Evolutionary conservation across 1,139 yeast genomes (phyloP), one percentile per base, ranked within the genome.

Genomic region (Geotrichum candidum): DNA sequence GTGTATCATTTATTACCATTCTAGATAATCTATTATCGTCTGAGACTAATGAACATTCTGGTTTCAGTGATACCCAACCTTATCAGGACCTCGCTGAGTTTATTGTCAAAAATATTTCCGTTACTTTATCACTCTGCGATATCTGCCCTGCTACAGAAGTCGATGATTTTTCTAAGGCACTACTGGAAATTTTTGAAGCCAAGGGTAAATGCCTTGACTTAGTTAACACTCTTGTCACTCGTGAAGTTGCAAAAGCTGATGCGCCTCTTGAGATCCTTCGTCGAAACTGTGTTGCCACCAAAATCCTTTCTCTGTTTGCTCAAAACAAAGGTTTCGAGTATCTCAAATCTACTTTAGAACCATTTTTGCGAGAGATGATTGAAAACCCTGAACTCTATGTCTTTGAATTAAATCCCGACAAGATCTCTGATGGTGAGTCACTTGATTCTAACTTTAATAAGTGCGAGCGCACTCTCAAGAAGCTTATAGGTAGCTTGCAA

Each of bases 201-300:
- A 78, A 84, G 51, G 77, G 79, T 54, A 80, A 80, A 41, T 78
- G 85, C 53, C 83, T 88, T 66, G 75, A 78, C n/a, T 74, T 89
- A 38, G 85, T 90, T 55, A 75, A 81, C 7, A 80, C 82, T 6
- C 76, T 89, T 58, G 78, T 90, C 27, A 76, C 76, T 29, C 84
- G 83, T 63, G 97, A 90, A 70, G 85, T 90, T 38, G 73, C 77
- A 54, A 78, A 76, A 46, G 85, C 88, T 0, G 76, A 82, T 0
- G 81, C 88, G 63, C 83, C 90, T 18, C 82, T 88, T 46, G 96
- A 89, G 69, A 82, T 90, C 45, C 79, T 90, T 67, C 80, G 97
- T 69, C 81, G 96, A 63, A 90, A 90, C 72, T 87, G 95, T 60
- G 88, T 90, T 35, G 87, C 94, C 52, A 89, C 96, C 0, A 82